phyloP scores from a whole-genome alignment of 2,329 filamentous ascomycete species.

The Trichophyton verrucosum region DNA sequence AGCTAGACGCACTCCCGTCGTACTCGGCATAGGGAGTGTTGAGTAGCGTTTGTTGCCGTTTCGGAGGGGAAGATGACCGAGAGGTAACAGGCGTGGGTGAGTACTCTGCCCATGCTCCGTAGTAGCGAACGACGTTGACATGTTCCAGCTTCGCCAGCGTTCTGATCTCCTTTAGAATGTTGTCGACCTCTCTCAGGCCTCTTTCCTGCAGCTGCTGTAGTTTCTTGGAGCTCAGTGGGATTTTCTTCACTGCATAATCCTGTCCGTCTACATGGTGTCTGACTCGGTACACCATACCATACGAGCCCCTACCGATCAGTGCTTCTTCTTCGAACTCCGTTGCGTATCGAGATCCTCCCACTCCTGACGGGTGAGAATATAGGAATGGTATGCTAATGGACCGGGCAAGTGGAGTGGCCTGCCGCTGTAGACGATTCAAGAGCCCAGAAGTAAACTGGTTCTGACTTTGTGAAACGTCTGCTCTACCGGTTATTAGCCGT shows the following conservation, averaged over 20 bases:
- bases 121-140: constrained; percentile 54
- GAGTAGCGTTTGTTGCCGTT: constrained; percentile 5
- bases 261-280: constrained; percentile 49
- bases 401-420: constrained; percentile 14
- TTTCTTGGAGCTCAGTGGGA: constrained; percentile 43
- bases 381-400: constrained; percentile 9
- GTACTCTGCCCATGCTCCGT: constrained; percentile 51
- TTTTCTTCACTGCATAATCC: constrained; percentile 55
- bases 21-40: constrained; percentile 10
- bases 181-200: constrained; percentile 43
- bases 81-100: constrained; percentile 9
- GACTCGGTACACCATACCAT: constrained; percentile 51
- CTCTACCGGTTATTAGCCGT: constrained; percentile 10
- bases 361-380: constrained; percentile 7
- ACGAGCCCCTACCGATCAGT: constrained; percentile 52
- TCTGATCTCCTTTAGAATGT: constrained; percentile 48
- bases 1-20: constrained; percentile 14
- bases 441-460: constrained; percentile 7
- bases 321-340: constrained; percentile 43
- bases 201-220: constrained; percentile 41
- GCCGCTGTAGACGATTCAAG: constrained; percentile 13
- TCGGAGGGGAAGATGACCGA: not conserved
- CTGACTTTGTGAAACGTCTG: constrained; percentile 4
- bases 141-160: constrained; percentile 52
- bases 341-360: constrained; percentile 31